Evolutionary conservation across 23 red algal genomes (phyloP).

Genomic region (Gracilaria caudata): DNA sequence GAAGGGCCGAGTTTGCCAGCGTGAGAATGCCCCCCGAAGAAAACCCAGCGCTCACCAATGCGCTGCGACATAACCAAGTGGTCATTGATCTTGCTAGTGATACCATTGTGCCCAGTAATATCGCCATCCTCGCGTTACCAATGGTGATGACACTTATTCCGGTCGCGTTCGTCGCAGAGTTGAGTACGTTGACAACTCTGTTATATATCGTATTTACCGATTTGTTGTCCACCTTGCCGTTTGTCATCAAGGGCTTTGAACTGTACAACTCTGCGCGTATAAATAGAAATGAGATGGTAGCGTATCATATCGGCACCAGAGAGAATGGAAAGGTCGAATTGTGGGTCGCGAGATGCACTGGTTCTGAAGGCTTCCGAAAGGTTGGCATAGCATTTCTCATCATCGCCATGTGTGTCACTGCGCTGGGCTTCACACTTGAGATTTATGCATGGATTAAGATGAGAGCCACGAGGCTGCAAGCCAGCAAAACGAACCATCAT

Average conservation of each 20-base stretch:
- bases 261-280: background rate
- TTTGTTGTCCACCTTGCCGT: constrained; percentile 27
- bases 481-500: background rate
- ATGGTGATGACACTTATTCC: constrained; percentile 49
- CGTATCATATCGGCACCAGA: background rate
- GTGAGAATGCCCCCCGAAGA: background rate
- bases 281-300: constrained; percentile 5
- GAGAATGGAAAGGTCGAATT: constrained; percentile 7
- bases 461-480: background rate
- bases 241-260: constrained; percentile 42
- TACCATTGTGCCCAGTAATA: constrained; percentile 19
- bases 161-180: constrained; percentile 41
- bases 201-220: constrained; percentile 28
- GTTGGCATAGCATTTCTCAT: constrained; percentile 33
- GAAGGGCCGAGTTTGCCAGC: constrained; percentile 23
- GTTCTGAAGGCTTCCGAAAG: constrained; percentile 2
- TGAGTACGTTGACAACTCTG: constrained; percentile 18
- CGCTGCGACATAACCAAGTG: constrained; percentile 13
- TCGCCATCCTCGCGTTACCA: constrained; percentile 30
- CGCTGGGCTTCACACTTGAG: constrained; percentile 14
- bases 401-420: background rate
- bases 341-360: constrained; percentile 25
- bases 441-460: constrained; percentile 7
- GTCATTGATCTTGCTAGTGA: constrained; percentile 32
- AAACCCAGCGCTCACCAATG: background rate